Percentiles rank a stretch among this genome's conserved stretches.
These are phyloP conservation scores for Austroboletus festivus DNA, from an alignment of 768 basidiomycete species.

Conservation along the genomic window DNA sequence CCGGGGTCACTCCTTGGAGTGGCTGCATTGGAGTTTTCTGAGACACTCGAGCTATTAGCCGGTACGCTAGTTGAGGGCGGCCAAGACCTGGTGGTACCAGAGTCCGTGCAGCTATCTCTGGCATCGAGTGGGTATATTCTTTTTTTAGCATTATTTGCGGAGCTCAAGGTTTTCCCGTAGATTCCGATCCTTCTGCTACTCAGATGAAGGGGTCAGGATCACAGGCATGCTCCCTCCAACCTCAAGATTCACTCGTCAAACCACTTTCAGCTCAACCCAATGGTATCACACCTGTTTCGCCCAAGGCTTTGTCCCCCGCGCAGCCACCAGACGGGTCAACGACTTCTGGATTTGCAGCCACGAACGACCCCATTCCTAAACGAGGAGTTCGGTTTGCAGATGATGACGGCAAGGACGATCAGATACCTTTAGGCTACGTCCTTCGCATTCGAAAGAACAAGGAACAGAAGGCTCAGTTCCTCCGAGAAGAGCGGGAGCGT, in stretches of 20 bases:
- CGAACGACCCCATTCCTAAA: constrained; percentile 20
- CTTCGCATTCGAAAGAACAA: constrained; percentile 69
- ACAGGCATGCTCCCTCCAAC: constrained; percentile 3
- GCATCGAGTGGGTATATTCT: constrained; percentile 16
- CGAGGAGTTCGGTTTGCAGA: constrained; percentile 67
- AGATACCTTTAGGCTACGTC: constrained; percentile 65
- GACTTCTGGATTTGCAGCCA: constrained; percentile 10
- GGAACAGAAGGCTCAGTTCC: constrained; percentile 67
- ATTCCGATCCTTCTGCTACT: constrained; percentile 21
- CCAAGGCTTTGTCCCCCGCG: not conserved
- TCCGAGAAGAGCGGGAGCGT: constrained; percentile 56
- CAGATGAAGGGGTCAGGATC: constrained; percentile 1
- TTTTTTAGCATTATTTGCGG: not conserved
- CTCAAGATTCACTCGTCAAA: constrained; percentile 1
- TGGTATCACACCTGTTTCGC: not conserved
- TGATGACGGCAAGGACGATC: constrained; percentile 61
- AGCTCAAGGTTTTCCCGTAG: constrained; percentile 18
- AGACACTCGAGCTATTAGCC: constrained; percentile 61
- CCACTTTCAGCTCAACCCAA: constrained; percentile 1
- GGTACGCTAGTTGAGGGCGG: constrained; percentile 36
- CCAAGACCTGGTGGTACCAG: constrained; percentile 12
- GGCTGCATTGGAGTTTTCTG: constrained; percentile 70
- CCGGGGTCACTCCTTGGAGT: constrained; percentile 54
- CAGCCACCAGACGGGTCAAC: not conserved
- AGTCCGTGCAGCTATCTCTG: constrained; percentile 16